Conservation (phyloP, 2,329 filamentous ascomycete genomes). For the Apiospora malaysiana region DNA sequence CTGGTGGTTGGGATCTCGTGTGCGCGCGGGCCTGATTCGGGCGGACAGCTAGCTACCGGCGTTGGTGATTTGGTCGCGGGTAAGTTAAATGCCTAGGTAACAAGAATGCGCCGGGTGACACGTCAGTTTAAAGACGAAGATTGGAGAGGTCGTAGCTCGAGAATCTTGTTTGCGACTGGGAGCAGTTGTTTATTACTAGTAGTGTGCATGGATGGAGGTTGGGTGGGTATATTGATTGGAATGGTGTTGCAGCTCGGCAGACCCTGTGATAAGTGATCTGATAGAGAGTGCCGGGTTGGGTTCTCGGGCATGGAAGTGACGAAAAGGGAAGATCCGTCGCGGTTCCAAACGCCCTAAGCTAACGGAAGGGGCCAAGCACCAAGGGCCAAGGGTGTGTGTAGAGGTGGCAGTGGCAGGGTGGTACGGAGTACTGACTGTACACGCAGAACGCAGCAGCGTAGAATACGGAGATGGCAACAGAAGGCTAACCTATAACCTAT, state of each 20-base stretch:
- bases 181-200: conserved; percentile 11
- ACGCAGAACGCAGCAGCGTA: no score
- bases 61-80: neutral
- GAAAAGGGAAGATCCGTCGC: conserved; percentile 20
- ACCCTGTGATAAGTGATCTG: conserved; percentile 20
- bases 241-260: conserved; percentile 16
- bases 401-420: neutral
- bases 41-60: neutral
- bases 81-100: neutral
- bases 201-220: conserved; percentile 9
- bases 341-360: conserved; percentile 3
- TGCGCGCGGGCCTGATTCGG: conserved; percentile 9
- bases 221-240: conserved; percentile 18
- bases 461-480: no score
- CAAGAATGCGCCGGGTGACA: conserved; percentile 15
- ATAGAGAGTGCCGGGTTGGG: conserved; percentile 10
- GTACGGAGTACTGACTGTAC: no score
- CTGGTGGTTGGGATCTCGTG: neutral
- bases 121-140: neutral
- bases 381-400: neutral
- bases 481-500: neutral
- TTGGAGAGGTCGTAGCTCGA: neutral
- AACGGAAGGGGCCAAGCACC: neutral
- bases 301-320: conserved; percentile 8
- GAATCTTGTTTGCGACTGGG: conserved; percentile 14